These are phyloP conservation scores for Wickerhamiella pararugosa DNA, from an alignment of 1,139 yeast genomes.

Conservation along the genomic window DNA sequence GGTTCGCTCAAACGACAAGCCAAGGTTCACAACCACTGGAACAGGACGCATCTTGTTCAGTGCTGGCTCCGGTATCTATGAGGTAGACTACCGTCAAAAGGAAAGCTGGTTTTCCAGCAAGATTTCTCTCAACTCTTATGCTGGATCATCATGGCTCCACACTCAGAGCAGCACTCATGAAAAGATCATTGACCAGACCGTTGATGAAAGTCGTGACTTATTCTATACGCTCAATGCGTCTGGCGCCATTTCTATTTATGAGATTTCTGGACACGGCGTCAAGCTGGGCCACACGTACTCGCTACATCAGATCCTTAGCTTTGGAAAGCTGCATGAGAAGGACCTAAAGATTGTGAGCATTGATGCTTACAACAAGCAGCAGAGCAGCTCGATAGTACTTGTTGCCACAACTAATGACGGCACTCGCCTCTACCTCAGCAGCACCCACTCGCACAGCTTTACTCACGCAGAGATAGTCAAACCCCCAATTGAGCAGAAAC, in stretches of 20 bases:
- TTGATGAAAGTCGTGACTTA: constrained; percentile 65
- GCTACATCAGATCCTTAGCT: constrained; percentile 16
- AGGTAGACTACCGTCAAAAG: constrained; percentile 66
- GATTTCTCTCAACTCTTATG: constrained; percentile 4
- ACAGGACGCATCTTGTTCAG: constrained; percentile 75
- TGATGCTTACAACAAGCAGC: constrained; percentile 14
- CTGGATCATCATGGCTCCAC: constrained; percentile 3
- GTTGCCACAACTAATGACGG: constrained; percentile 83
- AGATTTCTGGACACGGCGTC: constrained; percentile 24
- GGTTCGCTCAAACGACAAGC: neutral
- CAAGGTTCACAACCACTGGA: constrained; percentile 36
- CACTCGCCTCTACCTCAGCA: constrained; percentile 44
- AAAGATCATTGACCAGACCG: constrained; percentile 42
- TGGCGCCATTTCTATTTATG: constrained; percentile 50
- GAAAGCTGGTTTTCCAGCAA: constrained; percentile 70
- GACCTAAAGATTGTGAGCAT: constrained; percentile 18
- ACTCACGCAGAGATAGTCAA: neutral
- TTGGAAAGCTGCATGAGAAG: neutral
- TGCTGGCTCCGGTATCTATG: constrained; percentile 82
- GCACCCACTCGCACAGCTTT: neutral
- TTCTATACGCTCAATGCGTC: constrained; percentile 69
- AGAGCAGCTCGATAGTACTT: constrained; percentile 35
- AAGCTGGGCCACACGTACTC: constrained; percentile 26
- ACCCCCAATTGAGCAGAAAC: constrained; percentile 2
- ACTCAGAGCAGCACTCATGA: constrained; percentile 30